Conservation (phyloP, 441 rosid species). For the Jatropha podagrica region DNA sequence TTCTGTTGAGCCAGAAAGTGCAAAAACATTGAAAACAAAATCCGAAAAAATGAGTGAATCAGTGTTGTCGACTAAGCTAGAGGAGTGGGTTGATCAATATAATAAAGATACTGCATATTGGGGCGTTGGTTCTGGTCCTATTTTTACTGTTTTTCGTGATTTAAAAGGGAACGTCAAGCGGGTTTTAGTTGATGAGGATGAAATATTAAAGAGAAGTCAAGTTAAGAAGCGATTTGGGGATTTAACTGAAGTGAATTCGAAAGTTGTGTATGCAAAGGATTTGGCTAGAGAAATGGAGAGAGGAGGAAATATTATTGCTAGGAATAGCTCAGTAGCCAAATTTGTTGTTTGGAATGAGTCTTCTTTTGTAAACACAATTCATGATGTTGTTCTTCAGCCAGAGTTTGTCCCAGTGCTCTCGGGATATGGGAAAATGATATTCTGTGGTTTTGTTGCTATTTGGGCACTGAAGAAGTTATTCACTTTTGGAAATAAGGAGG, state of each 20-base stretch:
- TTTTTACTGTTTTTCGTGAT: slow-evolving; percentile 63
- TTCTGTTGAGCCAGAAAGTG: slow-evolving; percentile 23
- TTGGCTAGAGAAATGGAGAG: slow-evolving; percentile 72
- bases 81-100: slow-evolving; percentile 63
- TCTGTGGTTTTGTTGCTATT: slow-evolving; percentile 55
- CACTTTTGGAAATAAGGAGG: slow-evolving; percentile 37
- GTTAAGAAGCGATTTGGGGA: slow-evolving; percentile 30
- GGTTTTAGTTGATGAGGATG: slow-evolving; percentile 62
- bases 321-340: slow-evolving; percentile 66
- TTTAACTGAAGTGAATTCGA: slow-evolving; percentile 38
- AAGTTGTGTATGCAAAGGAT: slow-evolving; percentile 47
- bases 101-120: slow-evolving; percentile 64
- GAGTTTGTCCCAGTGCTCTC: slow-evolving; percentile 43
- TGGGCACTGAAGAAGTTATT: slow-evolving; percentile 54
- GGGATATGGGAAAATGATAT: slow-evolving; percentile 43
- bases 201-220: slow-evolving; percentile 48
- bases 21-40: slow-evolving; percentile 29
- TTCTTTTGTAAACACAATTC: slow-evolving; percentile 42
- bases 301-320: slow-evolving; percentile 56
- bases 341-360: slow-evolving; percentile 47
- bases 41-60: slow-evolving; percentile 42
- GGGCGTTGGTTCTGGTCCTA: slow-evolving; percentile 71
- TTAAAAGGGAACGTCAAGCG: slow-evolving; percentile 54
- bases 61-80: slow-evolving; percentile 51
- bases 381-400: slow-evolving; percentile 33